A percentile compares a stretch with the other conserved stretches of the same genome.
Conservation (phyloP, 2,329 filamentous ascomycete species). For the Colletotrichum sp. region DNA sequence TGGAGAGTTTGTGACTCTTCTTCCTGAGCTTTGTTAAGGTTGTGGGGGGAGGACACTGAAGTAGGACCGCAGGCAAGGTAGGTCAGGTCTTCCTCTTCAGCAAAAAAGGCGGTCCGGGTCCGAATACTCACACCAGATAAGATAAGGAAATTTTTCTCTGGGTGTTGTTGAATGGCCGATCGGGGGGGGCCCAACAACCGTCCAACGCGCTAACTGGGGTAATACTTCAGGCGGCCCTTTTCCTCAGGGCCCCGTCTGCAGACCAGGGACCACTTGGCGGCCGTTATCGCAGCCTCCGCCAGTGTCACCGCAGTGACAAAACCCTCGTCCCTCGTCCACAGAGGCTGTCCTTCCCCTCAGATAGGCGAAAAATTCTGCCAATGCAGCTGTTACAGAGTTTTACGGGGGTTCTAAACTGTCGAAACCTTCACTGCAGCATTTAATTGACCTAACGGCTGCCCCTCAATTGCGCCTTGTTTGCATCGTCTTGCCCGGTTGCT, state of each 20-base stretch:
- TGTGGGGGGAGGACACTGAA: slow-evolving; percentile 2
- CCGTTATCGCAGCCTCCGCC: slow-evolving; percentile 19
- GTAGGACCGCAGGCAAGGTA: not conserved
- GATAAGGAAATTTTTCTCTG: slow-evolving; percentile 25
- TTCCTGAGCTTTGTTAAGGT: slow-evolving; percentile 14
- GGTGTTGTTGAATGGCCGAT: slow-evolving; percentile 17
- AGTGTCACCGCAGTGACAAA: slow-evolving; percentile 14
- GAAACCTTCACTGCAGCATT: slow-evolving; percentile 1
- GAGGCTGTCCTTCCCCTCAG: not conserved
- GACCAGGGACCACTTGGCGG: slow-evolving; percentile 13
- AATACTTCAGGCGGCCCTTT: slow-evolving; percentile 1
- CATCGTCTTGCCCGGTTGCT: not conserved
- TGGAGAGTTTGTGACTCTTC: slow-evolving; percentile 21
- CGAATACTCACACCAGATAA: slow-evolving; percentile 12
- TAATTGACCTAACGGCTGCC: not conserved
- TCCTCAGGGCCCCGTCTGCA: not conserved
- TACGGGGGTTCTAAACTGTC: not conserved
- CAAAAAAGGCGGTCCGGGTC: slow-evolving; percentile 19
- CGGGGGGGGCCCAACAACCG: slow-evolving; percentile 12
- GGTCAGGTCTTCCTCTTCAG: slow-evolving; percentile 10
- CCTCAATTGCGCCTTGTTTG: not conserved
- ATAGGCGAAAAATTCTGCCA: slow-evolving; percentile 16
- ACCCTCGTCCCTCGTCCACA: not conserved
- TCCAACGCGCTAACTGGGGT: slow-evolving; percentile 7
- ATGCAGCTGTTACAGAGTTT: slow-evolving; percentile 10